These are phyloP conservation scores for Claviceps pusilla DNA, from an alignment of 2,329 filamentous ascomycete species.

Conservation along the genomic window DNA sequence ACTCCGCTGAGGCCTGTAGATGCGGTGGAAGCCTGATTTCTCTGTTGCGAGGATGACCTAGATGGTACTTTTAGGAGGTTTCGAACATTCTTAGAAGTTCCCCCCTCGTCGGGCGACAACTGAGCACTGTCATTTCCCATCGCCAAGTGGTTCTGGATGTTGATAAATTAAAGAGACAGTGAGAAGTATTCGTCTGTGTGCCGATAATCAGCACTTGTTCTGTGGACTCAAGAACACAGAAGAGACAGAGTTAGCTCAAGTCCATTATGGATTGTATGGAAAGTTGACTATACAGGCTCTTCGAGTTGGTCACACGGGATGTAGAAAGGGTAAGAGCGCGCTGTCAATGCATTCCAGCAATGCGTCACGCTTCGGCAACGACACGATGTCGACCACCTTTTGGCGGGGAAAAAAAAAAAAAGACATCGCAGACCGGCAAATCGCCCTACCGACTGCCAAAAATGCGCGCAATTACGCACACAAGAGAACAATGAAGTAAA, in stretches of 20 bases:
- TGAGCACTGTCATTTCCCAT: constrained; percentile 30
- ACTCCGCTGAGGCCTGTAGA: constrained; percentile 45
- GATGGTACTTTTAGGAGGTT: constrained; percentile 44
- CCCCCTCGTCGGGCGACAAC: constrained; percentile 26
- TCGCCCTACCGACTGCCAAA: not conserved
- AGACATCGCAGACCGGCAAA: not conserved
- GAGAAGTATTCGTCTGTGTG: constrained; percentile 6
- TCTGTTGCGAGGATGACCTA: constrained; percentile 44
- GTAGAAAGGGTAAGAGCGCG: not conserved
- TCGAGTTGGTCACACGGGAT: not conserved
- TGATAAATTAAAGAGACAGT: constrained; percentile 12
- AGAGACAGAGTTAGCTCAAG: not conserved
- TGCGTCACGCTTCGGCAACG: not conserved
- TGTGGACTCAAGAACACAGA: not conserved
- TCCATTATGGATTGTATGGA: not conserved
- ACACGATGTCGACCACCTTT: not conserved
- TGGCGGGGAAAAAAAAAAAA: not conserved
- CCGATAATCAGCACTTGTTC: not conserved
- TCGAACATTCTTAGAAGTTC: constrained; percentile 32
- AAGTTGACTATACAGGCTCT: not conserved
- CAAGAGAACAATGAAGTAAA: not conserved
- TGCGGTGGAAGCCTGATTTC: constrained; percentile 43
- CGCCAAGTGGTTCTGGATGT: constrained; percentile 19
- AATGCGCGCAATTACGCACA: not conserved
- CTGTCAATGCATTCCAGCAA: not conserved